phyloP scores from a whole-genome alignment of 2,329 filamentous ascomycete genomes.

The Penicillium sp. region DNA sequence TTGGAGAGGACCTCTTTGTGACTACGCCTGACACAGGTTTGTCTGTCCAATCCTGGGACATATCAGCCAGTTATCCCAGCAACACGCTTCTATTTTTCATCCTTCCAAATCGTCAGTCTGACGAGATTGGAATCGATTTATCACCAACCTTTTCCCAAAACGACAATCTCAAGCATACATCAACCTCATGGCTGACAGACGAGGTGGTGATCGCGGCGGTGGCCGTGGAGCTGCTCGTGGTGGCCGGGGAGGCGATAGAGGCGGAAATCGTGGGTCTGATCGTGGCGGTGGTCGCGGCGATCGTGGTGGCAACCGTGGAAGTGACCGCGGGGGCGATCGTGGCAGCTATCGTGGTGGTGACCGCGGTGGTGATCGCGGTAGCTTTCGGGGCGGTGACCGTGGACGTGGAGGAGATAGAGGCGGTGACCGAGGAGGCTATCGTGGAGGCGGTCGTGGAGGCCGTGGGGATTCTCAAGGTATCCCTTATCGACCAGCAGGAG shows the following conservation, averaged over 20 bases:
- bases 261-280: neutral
- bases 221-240: neutral
- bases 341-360: conserved; percentile 15
- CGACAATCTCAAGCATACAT: neutral
- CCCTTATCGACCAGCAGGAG: conserved; percentile 16
- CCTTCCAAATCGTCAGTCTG: neutral
- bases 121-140: neutral
- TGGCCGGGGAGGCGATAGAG: neutral
- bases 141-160: neutral
- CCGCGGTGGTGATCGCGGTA: conserved; percentile 1
- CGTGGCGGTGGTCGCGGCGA: neutral
- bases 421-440: conserved; percentile 1
- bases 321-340: conserved; percentile 16
- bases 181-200: neutral
- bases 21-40: neutral
- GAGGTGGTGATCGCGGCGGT: neutral
- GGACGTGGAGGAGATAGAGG: conserved; percentile 24
- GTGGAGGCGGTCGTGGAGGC: conserved; percentile 19
- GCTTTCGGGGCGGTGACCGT: conserved; percentile 17
- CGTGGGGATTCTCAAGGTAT: conserved; percentile 25
- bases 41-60: neutral
- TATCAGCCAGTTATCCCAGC: neutral
- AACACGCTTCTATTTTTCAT: neutral
- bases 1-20: neutral
- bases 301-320: neutral